A percentile compares a stretch with the other conserved stretches of the same genome.
These are phyloP conservation scores for Mortierella sp. DNA, from an alignment of 371 early-diverging fungal genomes.

Conservation along the genomic window DNA sequence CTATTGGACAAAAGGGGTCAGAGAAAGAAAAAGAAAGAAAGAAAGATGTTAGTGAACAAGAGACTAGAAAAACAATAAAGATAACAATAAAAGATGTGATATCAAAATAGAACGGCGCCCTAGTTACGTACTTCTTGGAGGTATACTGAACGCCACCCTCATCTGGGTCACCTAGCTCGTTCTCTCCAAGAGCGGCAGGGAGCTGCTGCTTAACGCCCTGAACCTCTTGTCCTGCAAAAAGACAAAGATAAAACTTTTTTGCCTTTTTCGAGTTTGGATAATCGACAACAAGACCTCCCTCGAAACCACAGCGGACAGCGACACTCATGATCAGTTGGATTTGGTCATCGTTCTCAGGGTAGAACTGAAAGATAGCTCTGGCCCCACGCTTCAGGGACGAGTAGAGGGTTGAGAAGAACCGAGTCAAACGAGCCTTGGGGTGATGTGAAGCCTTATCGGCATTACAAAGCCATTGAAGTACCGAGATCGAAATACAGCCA, in stretches of 20 bases:
- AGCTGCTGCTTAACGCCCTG: conserved; percentile 68
- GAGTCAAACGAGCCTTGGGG: conserved; percentile 85
- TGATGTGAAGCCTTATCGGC: conserved; percentile 89
- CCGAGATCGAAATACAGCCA: conserved; percentile 95
- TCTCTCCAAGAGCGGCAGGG: conserved; percentile 84
- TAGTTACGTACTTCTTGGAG: conserved; percentile 50
- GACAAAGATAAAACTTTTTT: conserved; percentile 95
- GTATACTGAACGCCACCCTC: conserved; percentile 53
- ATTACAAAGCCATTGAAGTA: conserved; percentile 99
- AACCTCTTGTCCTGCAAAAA: conserved; percentile 90
- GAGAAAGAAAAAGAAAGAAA: neutral
- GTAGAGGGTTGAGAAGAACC: conserved; percentile 96
- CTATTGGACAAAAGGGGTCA: conserved; percentile 16
- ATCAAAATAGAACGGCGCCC: neutral
- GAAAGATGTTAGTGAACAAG: neutral
- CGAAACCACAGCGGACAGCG: conserved; percentile 94
- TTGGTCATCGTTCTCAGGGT: conserved; percentile 97
- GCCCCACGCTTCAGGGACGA: conserved; percentile 89
- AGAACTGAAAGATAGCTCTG: conserved; percentile 98
- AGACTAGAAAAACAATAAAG: neutral
- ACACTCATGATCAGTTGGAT: conserved; percentile 91
- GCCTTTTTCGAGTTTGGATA: conserved; percentile 97
- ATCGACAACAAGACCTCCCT: conserved; percentile 97
- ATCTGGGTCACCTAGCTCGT: conserved; percentile 70
- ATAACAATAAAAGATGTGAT: no score